Evolutionary conservation across 257 asterid genomes (phyloP).

Genomic region (Coffea eugenioides): DNA sequence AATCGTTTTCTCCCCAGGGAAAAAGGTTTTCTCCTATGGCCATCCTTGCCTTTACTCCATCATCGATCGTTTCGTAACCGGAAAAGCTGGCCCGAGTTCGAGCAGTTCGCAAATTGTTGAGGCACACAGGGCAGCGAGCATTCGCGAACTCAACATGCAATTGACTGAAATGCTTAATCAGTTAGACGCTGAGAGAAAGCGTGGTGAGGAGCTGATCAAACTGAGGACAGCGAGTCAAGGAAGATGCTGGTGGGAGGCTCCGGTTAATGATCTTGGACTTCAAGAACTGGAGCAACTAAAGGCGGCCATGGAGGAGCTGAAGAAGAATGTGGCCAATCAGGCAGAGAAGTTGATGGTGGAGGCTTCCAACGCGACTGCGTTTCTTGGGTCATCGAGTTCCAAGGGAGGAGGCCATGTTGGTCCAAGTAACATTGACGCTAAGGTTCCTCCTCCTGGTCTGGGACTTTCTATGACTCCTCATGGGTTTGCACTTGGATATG

Average conservation of each 20-base stretch:
- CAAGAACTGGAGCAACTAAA: slow-evolving; percentile 39
- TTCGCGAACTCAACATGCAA: slow-evolving; percentile 38
- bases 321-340: slow-evolving; percentile 24
- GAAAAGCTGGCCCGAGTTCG: slow-evolving; percentile 3
- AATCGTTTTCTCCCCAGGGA: slow-evolving; percentile 40
- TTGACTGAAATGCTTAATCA: slow-evolving; percentile 27
- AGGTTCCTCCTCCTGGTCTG: slow-evolving; percentile 20
- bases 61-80: slow-evolving; percentile 34
- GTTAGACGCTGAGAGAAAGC: slow-evolving; percentile 32
- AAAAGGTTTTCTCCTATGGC: slow-evolving; percentile 42
- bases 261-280: slow-evolving; percentile 23
- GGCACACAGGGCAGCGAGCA: slow-evolving; percentile 42
- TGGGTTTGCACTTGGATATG: slow-evolving; percentile 26
- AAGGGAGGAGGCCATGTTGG: slow-evolving; percentile 20
- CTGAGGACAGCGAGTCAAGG: slow-evolving; percentile 29
- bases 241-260: slow-evolving; percentile 47
- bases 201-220: slow-evolving; percentile 25
- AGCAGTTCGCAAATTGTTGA: slow-evolving; percentile 34
- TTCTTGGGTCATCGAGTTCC: slow-evolving; percentile 21
- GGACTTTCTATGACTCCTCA: slow-evolving; percentile 42
- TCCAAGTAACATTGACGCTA: slow-evolving; percentile 1
- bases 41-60: slow-evolving; percentile 39
- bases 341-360: slow-evolving; percentile 25
- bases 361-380: slow-evolving; percentile 17
- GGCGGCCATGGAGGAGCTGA: slow-evolving; percentile 44